phyloP scores from a whole-genome alignment of 306 rosid genomes.

The Neltuma alba region DNA sequence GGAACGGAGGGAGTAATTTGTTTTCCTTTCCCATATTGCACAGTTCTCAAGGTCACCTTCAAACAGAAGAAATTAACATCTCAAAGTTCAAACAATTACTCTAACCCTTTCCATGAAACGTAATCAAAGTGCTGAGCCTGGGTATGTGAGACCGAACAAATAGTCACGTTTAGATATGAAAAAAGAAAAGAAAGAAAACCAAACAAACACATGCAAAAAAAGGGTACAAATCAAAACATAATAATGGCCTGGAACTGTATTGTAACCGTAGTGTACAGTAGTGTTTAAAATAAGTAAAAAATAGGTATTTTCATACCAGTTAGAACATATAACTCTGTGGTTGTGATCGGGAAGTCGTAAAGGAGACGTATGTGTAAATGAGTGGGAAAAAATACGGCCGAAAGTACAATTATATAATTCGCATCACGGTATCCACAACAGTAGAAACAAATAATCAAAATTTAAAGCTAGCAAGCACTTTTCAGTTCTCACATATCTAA shows the following conservation, averaged over 20 bases:
- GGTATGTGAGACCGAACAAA: background rate
- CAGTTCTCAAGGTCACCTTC: constrained; percentile 43
- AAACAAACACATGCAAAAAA: background rate
- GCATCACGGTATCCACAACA: background rate
- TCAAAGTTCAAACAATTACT: constrained; percentile 27
- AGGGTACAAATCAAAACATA: background rate
- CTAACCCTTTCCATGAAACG: background rate
- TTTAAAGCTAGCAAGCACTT: background rate
- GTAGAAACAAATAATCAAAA: background rate
- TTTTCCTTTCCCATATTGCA: constrained; percentile 1
- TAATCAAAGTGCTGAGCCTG: background rate
- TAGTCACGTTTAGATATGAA: background rate
- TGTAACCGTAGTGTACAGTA: background rate
- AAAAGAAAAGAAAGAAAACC: background rate
- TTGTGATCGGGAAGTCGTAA: background rate
- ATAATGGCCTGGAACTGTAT: background rate
- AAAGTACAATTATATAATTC: background rate
- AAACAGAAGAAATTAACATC: constrained; percentile 40
- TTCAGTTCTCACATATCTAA: too few relatives aligned
- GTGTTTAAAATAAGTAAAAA: background rate
- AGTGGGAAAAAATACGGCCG: background rate
- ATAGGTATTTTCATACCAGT: background rate
- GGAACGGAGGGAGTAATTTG: too few relatives aligned
- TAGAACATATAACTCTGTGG: background rate
- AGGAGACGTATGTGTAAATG: background rate